Conservation (phyloP, 495 filamentous ascomycete species). For the Emericellopsis terricola region DNA sequence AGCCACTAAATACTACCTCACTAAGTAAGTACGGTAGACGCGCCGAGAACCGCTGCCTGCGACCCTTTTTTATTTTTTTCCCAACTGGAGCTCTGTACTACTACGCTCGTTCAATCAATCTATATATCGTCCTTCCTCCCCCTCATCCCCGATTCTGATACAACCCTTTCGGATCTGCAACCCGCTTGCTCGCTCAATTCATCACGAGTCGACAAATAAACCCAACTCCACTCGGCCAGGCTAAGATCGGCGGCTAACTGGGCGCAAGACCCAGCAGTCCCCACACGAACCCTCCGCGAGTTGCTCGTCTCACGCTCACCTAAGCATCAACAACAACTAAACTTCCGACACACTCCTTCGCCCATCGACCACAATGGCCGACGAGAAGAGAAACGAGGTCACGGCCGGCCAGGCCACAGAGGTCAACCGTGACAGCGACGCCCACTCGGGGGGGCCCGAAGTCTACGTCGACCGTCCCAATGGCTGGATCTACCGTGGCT, state of each 20-base stretch:
- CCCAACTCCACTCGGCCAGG: not conserved
- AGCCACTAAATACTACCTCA: not conserved
- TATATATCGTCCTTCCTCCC: not conserved
- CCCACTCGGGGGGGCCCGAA: not conserved
- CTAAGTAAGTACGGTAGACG: not conserved
- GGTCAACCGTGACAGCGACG: not conserved
- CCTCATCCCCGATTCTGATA: not conserved
- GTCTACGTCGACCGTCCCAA: conserved; percentile 11
- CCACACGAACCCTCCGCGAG: not conserved
- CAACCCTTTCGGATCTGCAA: not conserved
- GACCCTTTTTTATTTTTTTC: not conserved
- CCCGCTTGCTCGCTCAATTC: not conserved
- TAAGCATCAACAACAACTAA: not conserved
- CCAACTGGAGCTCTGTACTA: too few relatives aligned
- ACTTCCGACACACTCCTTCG: not conserved
- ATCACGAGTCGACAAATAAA: not conserved
- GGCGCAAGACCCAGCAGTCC: not conserved
- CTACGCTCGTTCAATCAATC: too few relatives aligned
- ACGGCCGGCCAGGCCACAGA: not conserved
- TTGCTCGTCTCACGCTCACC: too few relatives aligned
- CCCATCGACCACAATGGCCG: not conserved
- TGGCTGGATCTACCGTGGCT: conserved; percentile 53
- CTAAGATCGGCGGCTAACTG: not conserved
- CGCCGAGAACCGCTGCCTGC: not conserved
- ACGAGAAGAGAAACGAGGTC: too few relatives aligned